Conservation (phyloP, 2,329 filamentous ascomycete genomes). For the Periconia sp. region DNA sequence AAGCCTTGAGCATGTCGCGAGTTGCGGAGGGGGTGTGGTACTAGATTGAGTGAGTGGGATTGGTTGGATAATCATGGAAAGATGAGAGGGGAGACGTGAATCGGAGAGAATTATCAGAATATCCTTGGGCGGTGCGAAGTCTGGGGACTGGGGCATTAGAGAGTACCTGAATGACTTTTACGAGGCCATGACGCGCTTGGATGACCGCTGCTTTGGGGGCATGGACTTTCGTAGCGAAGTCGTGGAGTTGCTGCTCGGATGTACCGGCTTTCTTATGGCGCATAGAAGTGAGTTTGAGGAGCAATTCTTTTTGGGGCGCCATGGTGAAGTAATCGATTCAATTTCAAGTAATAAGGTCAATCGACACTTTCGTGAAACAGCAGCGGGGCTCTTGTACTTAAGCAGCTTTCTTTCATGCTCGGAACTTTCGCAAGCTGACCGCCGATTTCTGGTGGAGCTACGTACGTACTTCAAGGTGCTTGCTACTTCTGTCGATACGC, state of each 20-base stretch:
- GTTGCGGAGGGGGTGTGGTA: constrained; percentile 2
- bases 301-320: constrained; percentile 7
- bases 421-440: too few species aligned
- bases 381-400: too few species aligned
- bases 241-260: constrained; percentile 6
- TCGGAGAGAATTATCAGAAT: background rate
- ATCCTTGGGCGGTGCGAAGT: background rate
- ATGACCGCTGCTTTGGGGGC: constrained; percentile 6
- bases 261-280: constrained; percentile 5
- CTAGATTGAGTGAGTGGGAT: too few species aligned
- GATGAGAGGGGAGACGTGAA: too few species aligned
- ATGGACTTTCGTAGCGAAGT: constrained; percentile 1
- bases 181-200: constrained; percentile 6
- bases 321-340: too few species aligned
- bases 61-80: too few species aligned
- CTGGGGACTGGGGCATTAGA: background rate
- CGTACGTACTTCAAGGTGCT: too few species aligned
- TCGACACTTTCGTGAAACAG: too few species aligned
- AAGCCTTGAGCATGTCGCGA: background rate
- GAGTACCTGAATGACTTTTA: constrained; percentile 7
- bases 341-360: too few species aligned
- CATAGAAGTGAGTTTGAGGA: constrained; percentile 6
- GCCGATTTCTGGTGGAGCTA: too few species aligned
- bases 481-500: too few species aligned
- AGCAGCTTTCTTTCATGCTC: too few species aligned